Base-by-base conservation (phyloP, 2,329 filamentous ascomycete species). In the Fusarium luffae region DNA sequence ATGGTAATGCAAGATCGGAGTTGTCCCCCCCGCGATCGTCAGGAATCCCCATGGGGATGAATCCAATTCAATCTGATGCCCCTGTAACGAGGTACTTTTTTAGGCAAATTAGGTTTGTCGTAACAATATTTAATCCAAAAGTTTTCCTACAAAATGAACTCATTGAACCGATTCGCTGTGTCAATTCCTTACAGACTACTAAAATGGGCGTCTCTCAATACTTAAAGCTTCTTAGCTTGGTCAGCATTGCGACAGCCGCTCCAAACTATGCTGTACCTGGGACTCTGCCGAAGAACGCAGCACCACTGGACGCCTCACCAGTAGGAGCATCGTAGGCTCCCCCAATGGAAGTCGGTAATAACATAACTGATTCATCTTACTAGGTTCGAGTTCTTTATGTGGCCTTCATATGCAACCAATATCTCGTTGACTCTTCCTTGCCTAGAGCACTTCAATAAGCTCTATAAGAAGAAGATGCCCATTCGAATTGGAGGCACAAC, bases 341-440 rank as follows among this genome's bases (percentile, higher is more conserved):
- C 16, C 2, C n/a, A 6, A 10, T 16, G 21, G 16, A 2, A 12
- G 18, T 19, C n/a, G 12, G 18, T 13, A 16, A 2, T 14, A 4
- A 2, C 18, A 4, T 3, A 40, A 14, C 19, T 10, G 23, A 41
- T 23, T n/a, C 4, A 21, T 27, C 2, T 28, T 19, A 44, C 3
- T 44, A 49, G 52, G 2, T 49, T 55, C 28, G 52, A 49, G 4
- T 55, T 55, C 9, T 55, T 55, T 4, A 55, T 55, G 30, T 55
- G 52, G 52, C 52, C 52, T 49, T 55, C 42, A 18, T 49, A 55
- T 9, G 32, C 32, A 8, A 55, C 42, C 7, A 55, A 55, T 5
- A 37, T 28, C 6, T 40, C 52, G 0, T 37, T 55, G 3, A 27
- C 42, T 1, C 42, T 48, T 18, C 52, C 52, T 11, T 55, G 52